Evolutionary conservation across 176 grass and related monocot species (phyloP), one percentile per base, ranked within the genome.

Genomic region (Oryza nivara): DNA sequence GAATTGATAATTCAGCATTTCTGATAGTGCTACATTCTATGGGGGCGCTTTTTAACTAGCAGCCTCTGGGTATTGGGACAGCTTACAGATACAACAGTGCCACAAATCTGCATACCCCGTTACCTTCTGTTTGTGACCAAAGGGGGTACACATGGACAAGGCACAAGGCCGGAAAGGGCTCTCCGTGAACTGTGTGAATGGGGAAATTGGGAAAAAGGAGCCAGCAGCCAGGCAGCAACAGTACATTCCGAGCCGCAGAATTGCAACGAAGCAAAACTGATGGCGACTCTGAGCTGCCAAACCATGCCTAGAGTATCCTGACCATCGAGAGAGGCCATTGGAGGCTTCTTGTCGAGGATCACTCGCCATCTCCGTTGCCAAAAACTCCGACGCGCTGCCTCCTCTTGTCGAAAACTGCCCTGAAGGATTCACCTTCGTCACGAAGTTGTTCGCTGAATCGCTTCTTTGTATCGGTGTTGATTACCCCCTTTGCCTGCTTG

Each of bases 341-440:
- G 45, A 86, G 70, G 70, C 69, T 64, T 16, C 15, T 61, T 72
- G 49, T 44, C 63, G 79, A 49, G 9, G 75, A 74, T 75, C 87
- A 87, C 32, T 87, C 70, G 19, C 40, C 68, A 1, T 80, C 70
- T 17, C 49, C 49, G 61, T 83, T 79, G 49, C 87, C 34, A 1
- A 91, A 73, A 64, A 92, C 86, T 79, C 86, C 88, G 22, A 96
- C 89, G 0, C 67, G 78, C 67, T 89, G 93, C 45, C 82, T 90
- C 89, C 89, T 90, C 68, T 86, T 86, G 23, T 89, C 93, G 25
- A 96, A 91, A 87, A 91, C 88, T 79, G 89, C 86, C 63, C 86
- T 95, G 84, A 98, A 94, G 32, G 91, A 98, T 85, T 92, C 89
- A 64, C 91, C 83, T 88, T 98, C 96, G 17, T 91, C 81, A 49